Evolutionary conservation across 2,329 filamentous ascomycete genomes (phyloP).

Genomic region (Colletotrichum sansevieriae): DNA sequence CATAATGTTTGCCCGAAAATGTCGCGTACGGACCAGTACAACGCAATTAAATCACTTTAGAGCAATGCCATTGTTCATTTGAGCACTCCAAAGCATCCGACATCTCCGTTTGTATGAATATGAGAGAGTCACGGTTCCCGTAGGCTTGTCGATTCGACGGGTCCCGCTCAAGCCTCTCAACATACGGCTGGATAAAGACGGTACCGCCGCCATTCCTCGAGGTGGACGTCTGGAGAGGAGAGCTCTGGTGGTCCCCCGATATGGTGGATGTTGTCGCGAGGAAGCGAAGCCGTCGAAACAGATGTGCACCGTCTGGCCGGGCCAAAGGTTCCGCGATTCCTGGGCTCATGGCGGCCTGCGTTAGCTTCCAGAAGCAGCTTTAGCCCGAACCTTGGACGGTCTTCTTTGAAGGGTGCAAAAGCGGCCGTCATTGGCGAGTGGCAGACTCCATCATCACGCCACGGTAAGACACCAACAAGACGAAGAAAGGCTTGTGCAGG

Average conservation of each 20-base stretch:
- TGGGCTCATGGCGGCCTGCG: slow-evolving; percentile 21
- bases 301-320: slow-evolving; percentile 36
- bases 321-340: slow-evolving; percentile 28
- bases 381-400: slow-evolving; percentile 26
- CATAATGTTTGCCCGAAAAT: not conserved
- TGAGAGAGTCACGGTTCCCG: not conserved
- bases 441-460: slow-evolving; percentile 28
- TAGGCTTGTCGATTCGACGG: slow-evolving; percentile 5
- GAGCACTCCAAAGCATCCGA: not conserved
- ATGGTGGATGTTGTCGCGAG: slow-evolving; percentile 9
- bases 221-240: slow-evolving; percentile 5
- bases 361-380: slow-evolving; percentile 26
- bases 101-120: not conserved
- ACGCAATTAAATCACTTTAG: not conserved
- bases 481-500: slow-evolving; percentile 18
- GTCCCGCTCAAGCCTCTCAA: slow-evolving; percentile 6
- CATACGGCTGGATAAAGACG: not conserved
- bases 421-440: slow-evolving; percentile 22
- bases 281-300: slow-evolving; percentile 36
- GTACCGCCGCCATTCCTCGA: slow-evolving; percentile 11
- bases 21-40: not conserved
- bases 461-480: slow-evolving; percentile 35
- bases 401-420: slow-evolving; percentile 6
- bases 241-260: not conserved
- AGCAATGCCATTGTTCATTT: not conserved